Conservation (phyloP, 106 monocot genomes). For the Xerophyta viscosa region DNA sequence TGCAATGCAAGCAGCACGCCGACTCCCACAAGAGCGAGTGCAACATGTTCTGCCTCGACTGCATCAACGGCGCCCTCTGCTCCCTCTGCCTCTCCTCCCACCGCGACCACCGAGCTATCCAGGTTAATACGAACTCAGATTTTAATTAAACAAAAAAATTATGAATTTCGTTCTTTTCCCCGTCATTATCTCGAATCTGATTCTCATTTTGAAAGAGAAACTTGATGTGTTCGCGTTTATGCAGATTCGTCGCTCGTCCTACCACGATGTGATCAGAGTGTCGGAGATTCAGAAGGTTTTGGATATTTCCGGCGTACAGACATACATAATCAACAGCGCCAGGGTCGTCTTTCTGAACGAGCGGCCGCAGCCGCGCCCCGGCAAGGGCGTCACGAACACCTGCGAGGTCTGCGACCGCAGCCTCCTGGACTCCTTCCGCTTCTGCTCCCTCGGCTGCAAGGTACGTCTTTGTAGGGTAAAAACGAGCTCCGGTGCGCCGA, state of each 20-base stretch:
- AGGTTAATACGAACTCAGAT: no score
- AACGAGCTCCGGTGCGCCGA: no score
- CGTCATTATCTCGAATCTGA: no score
- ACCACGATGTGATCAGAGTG: slow-evolving; percentile 94
- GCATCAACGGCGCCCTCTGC: slow-evolving; percentile 68
- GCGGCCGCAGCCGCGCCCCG: slow-evolving; percentile 38
- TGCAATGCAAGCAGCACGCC: slow-evolving; percentile 61
- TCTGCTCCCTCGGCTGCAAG: slow-evolving; percentile 52
- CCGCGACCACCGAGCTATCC: slow-evolving; percentile 64
- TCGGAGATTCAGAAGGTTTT: slow-evolving; percentile 77
- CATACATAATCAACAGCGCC: slow-evolving; percentile 97
- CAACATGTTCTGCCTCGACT: slow-evolving; percentile 87
- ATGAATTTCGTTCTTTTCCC: no score
- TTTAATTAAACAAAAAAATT: no score
- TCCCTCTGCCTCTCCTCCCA: slow-evolving; percentile 68
- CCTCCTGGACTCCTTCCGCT: slow-evolving; percentile 35
- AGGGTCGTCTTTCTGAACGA: slow-evolving; percentile 67
- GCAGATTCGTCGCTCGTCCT: slow-evolving; percentile 88
- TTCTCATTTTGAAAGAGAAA: not conserved
- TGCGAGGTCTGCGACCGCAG: slow-evolving; percentile 45
- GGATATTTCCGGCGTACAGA: slow-evolving; percentile 81
- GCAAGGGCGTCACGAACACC: slow-evolving; percentile 32
- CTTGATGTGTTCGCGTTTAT: not conserved
- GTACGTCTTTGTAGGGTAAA: no score
- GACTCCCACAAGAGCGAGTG: slow-evolving; percentile 80